A percentile compares a stretch with the other conserved stretches of the same genome.
phyloP scores from a whole-genome alignment of 2,329 filamentous ascomycete genomes.

The Huntiella moniliformis region DNA sequence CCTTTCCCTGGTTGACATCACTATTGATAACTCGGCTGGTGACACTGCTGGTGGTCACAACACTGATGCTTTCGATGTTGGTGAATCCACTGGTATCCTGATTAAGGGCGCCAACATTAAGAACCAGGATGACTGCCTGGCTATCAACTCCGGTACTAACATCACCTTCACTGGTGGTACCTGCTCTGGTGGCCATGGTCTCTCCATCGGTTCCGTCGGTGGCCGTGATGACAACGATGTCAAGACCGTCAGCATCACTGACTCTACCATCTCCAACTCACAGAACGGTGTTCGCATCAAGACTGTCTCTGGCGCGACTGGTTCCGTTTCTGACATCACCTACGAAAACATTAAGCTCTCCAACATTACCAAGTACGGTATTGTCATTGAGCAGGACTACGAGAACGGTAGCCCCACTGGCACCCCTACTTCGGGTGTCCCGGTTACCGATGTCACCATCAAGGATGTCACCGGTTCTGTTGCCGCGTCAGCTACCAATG shows the following conservation, averaged over 20 bases:
- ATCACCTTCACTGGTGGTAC: conserved; percentile 26
- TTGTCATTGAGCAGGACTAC: conserved; percentile 27
- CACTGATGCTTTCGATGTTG: conserved; percentile 41
- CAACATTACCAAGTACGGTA: conserved; percentile 23
- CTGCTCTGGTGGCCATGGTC: conserved; percentile 27
- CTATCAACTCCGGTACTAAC: conserved; percentile 33
- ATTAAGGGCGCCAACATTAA: conserved; percentile 34
- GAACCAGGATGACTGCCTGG: conserved; percentile 45
- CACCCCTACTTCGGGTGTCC: conserved; percentile 28
- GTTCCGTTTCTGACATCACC: conserved; percentile 24
- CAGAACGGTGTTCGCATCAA: conserved; percentile 34
- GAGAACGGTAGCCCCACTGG: conserved; percentile 28
- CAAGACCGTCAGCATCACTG: conserved; percentile 28
- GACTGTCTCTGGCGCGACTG: conserved; percentile 27
- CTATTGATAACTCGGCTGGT: conserved; percentile 22
- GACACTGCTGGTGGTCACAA: conserved; percentile 25
- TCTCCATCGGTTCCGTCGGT: conserved; percentile 26
- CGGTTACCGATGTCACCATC: conserved; percentile 31
- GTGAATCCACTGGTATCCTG: conserved; percentile 27
- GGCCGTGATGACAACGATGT: conserved; percentile 34
- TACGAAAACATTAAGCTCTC: conserved; percentile 26
- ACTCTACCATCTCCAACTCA: conserved; percentile 31
- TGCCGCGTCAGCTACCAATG: conserved; percentile 19
- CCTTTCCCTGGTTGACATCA: conserved; percentile 20
- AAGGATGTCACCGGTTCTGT: conserved; percentile 26